phyloP scores from a whole-genome alignment of 2,329 filamentous ascomycete genomes.

The Blumeriella jaapii region DNA sequence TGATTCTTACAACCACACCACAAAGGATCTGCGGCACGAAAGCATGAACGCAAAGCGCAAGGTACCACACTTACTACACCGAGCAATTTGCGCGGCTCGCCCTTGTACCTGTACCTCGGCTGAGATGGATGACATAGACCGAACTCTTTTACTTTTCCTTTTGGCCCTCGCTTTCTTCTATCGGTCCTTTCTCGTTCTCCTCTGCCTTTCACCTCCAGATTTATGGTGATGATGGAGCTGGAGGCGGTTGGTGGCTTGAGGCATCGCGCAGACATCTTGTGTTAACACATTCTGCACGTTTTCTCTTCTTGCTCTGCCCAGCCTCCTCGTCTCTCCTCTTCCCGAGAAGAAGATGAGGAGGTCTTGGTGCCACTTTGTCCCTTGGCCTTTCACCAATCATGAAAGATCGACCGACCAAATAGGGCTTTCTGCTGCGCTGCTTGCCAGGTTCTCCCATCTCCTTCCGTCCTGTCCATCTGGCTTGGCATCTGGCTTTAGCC shows the following conservation, averaged over 20 bases:
- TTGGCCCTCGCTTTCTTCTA: constrained; percentile 12
- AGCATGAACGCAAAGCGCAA: constrained; percentile 25
- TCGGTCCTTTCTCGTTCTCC: too few relatives aligned
- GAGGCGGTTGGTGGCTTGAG: too few relatives aligned
- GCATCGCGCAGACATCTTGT: constrained; percentile 24
- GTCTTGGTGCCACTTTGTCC: constrained; percentile 15
- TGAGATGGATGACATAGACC: constrained; percentile 22
- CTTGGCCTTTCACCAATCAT: constrained; percentile 7
- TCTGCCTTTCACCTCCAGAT: too few relatives aligned
- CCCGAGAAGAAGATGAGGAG: too few relatives aligned
- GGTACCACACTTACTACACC: constrained; percentile 26
- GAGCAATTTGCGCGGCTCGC: constrained; percentile 26
- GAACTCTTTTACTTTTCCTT: constrained; percentile 12
- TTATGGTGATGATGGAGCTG: too few relatives aligned
- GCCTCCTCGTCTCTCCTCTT: too few relatives aligned
- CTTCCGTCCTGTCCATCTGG: too few relatives aligned
- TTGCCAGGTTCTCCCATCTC: too few relatives aligned
- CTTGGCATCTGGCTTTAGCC: too few relatives aligned
- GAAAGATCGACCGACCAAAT: not conserved
- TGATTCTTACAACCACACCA: constrained; percentile 23
- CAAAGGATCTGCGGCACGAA: constrained; percentile 24
- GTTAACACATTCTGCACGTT: constrained; percentile 18
- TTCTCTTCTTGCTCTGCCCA: constrained; percentile 5
- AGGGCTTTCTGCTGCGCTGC: too few relatives aligned
- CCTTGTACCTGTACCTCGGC: constrained; percentile 26